Conservation (phyloP, 345 rosid species). For the Brassica cretica region DNA sequence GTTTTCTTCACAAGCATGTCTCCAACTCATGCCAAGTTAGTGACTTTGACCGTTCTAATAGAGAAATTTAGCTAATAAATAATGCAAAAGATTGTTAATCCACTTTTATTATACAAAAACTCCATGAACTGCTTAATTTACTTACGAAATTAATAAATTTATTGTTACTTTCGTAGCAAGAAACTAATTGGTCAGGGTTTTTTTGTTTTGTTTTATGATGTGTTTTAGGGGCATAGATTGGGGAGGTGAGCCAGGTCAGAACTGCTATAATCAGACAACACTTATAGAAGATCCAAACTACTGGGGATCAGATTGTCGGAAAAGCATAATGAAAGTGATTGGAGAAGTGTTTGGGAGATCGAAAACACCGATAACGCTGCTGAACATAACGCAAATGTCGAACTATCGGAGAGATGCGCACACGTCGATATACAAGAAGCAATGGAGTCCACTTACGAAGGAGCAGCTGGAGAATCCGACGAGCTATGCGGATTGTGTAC, state of each 20-base stretch:
- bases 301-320: constrained; percentile 84
- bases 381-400: constrained; percentile 87
- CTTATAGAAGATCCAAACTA: constrained; percentile 61
- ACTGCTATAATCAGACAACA: constrained; percentile 77
- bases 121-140: neutral
- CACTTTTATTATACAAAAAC: neutral
- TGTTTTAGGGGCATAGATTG: constrained; percentile 71
- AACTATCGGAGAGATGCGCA: constrained; percentile 84
- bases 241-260: constrained; percentile 67
- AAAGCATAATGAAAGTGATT: constrained; percentile 75
- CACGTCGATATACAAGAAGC: constrained; percentile 90
- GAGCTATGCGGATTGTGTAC: constrained; percentile 87
- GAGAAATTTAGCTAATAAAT: neutral
- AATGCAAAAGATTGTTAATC: neutral
- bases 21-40: constrained; percentile 84
- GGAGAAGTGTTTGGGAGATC: constrained; percentile 70
- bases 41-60: neutral
- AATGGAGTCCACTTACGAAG: constrained; percentile 66
- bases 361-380: constrained; percentile 65
- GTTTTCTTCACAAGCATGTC: constrained; percentile 98
- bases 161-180: constrained; percentile 28
- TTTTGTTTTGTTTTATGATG: neutral
- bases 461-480: constrained; percentile 67
- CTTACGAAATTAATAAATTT: neutral
- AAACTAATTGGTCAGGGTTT: neutral